Base-by-base conservation (phyloP, 805 yeast species). In the Metschnikowia lachancei region DNA sequence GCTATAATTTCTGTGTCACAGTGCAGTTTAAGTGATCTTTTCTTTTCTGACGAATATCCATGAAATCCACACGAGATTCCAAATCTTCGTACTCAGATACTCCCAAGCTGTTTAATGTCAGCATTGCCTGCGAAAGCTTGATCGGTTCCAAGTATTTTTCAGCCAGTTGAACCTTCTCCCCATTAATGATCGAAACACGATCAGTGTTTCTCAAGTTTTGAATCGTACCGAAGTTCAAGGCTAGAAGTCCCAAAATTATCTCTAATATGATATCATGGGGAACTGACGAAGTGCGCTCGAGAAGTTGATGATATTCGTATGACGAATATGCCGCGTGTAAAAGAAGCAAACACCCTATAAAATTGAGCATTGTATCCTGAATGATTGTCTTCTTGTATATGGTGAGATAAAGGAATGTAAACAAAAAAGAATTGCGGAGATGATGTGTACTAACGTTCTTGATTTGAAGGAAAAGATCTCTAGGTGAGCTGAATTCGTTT, bases 271-370 rank as follows among this genome's bases (percentile, higher is more conserved):
- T 71, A 56, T 80, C 84, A 6, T 58, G 40, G 1, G 81, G 81
- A 36, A 76, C 53, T 11, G 55, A 45, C 6, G 54, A 41, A 11
- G 49, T 20, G 36, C 59, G 41, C 51, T 70, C 61, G 19, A 59
- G 45, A 30, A 72, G 60, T 54, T 72, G 75, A 54, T 74, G 74
- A 61, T 70, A 71, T 55, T 79, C 82, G 51, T 72, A 75, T 2
- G 83, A 71, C 6, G 83, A 79, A 52, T 76, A 78, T 1, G 76
- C 80, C 1, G 82, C 72, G 56, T 80, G 83, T 1, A 69, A 41
- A 31, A 79, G 64, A 29, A 50, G 39, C n/a, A 39, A 19, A 33
- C 36, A 43, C 9, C 51, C 45, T 18, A 45, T 17, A 0, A 35
- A 29, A 22, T 12, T 39, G 9, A 45, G 44, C 48, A 39, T 39